Evolutionary conservation across 805 yeast species (phyloP).

Genomic region (Wickerhamomyces silvicola): DNA sequence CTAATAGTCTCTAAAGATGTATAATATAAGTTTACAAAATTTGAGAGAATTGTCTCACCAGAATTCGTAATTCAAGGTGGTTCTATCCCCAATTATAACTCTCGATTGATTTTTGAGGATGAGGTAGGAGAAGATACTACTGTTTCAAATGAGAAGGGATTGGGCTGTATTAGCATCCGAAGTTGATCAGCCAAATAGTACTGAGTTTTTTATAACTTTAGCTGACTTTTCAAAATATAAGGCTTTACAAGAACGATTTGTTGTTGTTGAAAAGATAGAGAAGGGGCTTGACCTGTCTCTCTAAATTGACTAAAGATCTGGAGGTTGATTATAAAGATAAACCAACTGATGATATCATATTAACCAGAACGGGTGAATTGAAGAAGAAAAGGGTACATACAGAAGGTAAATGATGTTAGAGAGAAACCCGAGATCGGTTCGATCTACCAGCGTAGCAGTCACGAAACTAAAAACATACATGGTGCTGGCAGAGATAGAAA

Average conservation of each 20-base stretch:
- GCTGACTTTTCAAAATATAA: not conserved
- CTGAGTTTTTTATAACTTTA: slow-evolving; percentile 3
- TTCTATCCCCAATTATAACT: not conserved
- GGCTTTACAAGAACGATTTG: not conserved
- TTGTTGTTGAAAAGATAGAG: not conserved
- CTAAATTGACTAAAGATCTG: not conserved
- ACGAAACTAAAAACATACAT: not conserved
- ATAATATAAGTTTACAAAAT: not conserved
- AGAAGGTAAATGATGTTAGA: no score
- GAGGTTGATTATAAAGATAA: not conserved
- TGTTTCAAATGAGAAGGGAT: not conserved
- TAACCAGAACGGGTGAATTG: slow-evolving; percentile 1
- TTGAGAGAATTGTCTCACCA: slow-evolving; percentile 1
- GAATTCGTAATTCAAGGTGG: slow-evolving; percentile 5
- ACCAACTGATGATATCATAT: not conserved
- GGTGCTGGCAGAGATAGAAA: not conserved
- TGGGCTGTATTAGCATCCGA: not conserved
- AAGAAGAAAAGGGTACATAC: not conserved
- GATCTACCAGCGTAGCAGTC: not conserved
- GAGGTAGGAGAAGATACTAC: not conserved
- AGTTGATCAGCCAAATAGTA: not conserved
- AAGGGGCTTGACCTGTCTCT: not conserved
- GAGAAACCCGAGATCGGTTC: no score
- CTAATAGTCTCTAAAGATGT: not conserved
- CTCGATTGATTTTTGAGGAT: not conserved